Conservation (phyloP, 345 rosid genomes). For the Boechera retrofracta region DNA sequence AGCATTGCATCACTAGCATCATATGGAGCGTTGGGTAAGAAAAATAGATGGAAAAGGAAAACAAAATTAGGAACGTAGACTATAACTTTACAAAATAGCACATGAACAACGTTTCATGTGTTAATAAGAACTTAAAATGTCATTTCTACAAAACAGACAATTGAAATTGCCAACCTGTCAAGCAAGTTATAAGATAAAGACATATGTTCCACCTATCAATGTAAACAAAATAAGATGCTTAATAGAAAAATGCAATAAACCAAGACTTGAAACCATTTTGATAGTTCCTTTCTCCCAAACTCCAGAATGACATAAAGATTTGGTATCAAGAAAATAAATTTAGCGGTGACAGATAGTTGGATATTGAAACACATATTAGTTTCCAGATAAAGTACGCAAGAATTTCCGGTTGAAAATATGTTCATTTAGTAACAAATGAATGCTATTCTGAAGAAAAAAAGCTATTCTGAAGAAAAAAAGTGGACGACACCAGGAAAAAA, state of each 20-base stretch:
- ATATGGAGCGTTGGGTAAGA: constrained; percentile 11
- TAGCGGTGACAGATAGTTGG: too few species aligned
- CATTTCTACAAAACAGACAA: not conserved
- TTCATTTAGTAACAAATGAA: constrained; percentile 19
- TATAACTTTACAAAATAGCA: not conserved
- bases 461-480: not conserved
- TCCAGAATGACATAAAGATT: constrained; percentile 9
- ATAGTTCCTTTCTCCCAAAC: not conserved
- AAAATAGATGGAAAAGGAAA: constrained; percentile 17
- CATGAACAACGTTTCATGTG: constrained; percentile 16
- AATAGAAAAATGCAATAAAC: not conserved
- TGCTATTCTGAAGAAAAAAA: not conserved
- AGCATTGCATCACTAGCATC: constrained; percentile 27
- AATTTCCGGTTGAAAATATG: not conserved
- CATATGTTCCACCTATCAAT: not conserved
- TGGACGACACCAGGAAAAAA: not conserved
- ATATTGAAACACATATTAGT: too few species aligned
- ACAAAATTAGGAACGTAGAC: constrained; percentile 13
- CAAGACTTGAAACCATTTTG: constrained; percentile 10
- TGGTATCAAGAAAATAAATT: not conserved
- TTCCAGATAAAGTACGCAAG: too few species aligned
- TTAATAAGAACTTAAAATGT: not conserved
- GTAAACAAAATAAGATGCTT: not conserved
- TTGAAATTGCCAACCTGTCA: not conserved
- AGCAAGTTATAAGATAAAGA: not conserved